Evolutionary conservation across 352 stramenopile genomes (phyloP).

Genomic region (Phytophthora tubulina): DNA sequence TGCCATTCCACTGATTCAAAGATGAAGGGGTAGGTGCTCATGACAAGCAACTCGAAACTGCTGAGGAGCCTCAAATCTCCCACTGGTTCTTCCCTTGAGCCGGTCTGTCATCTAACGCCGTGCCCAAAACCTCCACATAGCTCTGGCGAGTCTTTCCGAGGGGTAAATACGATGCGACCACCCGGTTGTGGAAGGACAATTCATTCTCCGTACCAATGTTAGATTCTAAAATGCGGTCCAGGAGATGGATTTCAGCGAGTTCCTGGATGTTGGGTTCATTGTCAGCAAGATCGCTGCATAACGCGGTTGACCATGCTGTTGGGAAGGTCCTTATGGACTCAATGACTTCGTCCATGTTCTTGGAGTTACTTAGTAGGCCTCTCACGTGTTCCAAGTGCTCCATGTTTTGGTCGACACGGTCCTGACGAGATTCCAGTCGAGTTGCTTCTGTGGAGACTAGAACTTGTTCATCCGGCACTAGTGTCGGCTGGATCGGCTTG

Average conservation of each 20-base stretch:
- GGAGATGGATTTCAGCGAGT: neutral
- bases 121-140: neutral
- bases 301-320: no score
- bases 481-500: no score
- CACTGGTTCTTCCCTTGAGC: neutral
- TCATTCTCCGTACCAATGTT: neutral
- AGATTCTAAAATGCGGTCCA: neutral
- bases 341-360: no score
- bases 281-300: no score
- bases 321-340: no score
- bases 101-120: neutral
- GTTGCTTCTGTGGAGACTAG: no score
- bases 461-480: no score
- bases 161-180: neutral
- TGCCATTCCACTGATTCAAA: neutral
- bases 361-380: no score
- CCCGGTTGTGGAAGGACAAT: neutral
- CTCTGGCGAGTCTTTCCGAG: neutral
- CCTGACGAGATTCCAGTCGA: no score
- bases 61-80: neutral
- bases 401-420: no score
- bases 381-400: no score
- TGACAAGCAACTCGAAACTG: neutral
- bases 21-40: neutral
- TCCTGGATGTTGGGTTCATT: no score